These are phyloP conservation scores for Triticum aestivum DNA, from an alignment of 176 grass and related monocot species.

Conservation along the genomic window IWGSC_CS_RefSeq_v2.1 NC_057801.1:159352848-159353347, in stretches of 20 bases:
- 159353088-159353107: slow-evolving; percentile 74
- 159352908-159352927: neutral
- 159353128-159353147: slow-evolving; percentile 60
- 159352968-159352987: slow-evolving; percentile 53
- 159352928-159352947: neutral
- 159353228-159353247: neutral
- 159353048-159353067: slow-evolving; percentile 61
- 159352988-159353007: slow-evolving; percentile 76
- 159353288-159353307: neutral
- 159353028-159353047: slow-evolving; percentile 68
- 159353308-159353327: slow-evolving; percentile 22
- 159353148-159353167: slow-evolving; percentile 62
- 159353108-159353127: slow-evolving; percentile 59
- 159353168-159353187: slow-evolving; percentile 6
- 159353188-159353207: too few relatives aligned
- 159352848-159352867: slow-evolving; percentile 70
- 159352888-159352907: neutral
- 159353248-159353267: neutral
- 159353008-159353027: slow-evolving; percentile 50
- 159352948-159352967: slow-evolving; percentile 2
- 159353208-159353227: neutral
- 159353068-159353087: slow-evolving; percentile 92
- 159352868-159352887: slow-evolving; percentile 38
- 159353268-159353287: slow-evolving; percentile 33
- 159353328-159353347: slow-evolving; percentile 59